Evolutionary conservation across 2,329 filamentous ascomycete genomes (phyloP), one percentile per base, ranked within the genome.

Genomic region (Paecilomyces formosus): DNA sequence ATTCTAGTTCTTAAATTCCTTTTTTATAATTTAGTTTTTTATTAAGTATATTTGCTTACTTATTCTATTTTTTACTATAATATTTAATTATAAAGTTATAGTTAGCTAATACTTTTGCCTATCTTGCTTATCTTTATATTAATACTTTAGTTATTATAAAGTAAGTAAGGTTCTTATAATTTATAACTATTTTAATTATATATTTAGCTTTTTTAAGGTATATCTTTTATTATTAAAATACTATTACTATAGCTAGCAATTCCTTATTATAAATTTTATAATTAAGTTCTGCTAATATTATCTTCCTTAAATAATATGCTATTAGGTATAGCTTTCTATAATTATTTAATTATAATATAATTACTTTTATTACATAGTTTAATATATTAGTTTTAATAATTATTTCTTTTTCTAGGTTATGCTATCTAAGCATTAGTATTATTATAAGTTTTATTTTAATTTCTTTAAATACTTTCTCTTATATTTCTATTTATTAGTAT

Each of bases 161-260:
- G 7, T 39, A 39, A 22, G 4, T 58, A 50, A 58, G n/a, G 33
- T 57, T 57, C 11, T 57, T 57, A 28, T 57, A 45, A 49, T 57
- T 21, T 30, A 28, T 53, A 18, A 57, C 54, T 13, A 57, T 18
- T 28, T 21, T n/a, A 18, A 57, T 54, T 45, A 28, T 15, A 24
- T 52, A 39, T 5, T 57, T 57, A 22, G 12, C 8, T 49, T 26
- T 13, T 57, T 57, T 21, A 7, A 58, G 22, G 53, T 58, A 58
- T 22, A 58, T 3, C 53, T 8, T 58, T 30, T 39, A 60, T n/a
- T 53, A n/a, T 52, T n/a, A 3, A 8, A 60, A 39, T 45, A 22
- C 13, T 50, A 12, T 26, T n/a, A 61, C 7, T 31, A 31, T 31
- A 31, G 7, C 7, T 31, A 31, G 11, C 3, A 31, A 31, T 31